Percentiles rank a stretch among this genome's conserved stretches.
phyloP scores from a whole-genome alignment of 805 yeast species.

The Metschnikowia baotianmanensis region DNA sequence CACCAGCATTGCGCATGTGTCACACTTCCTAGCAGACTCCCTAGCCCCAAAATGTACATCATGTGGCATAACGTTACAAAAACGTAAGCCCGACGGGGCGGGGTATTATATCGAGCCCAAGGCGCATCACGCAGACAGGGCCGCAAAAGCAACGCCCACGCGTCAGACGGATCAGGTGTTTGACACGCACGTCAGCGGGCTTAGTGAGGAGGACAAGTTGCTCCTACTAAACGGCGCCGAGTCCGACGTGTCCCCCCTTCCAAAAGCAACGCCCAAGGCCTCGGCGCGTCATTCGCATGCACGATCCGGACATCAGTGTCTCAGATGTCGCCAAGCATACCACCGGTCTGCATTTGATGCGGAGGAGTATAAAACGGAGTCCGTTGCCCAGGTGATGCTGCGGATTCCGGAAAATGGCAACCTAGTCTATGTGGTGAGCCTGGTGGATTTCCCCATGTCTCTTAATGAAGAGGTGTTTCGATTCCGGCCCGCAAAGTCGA shows the following conservation, averaged over 20 bases:
- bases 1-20: conserved; percentile 10
- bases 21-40: conserved; percentile 15
- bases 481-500: conserved; percentile 30
- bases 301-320: conserved; percentile 37
- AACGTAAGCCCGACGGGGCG: conserved; percentile 26
- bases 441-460: conserved; percentile 71
- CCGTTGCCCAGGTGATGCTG: conserved; percentile 20
- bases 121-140: not conserved
- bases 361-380: conserved; percentile 27
- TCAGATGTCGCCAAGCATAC: conserved; percentile 54
- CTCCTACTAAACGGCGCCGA: conserved; percentile 24
- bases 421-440: conserved; percentile 60
- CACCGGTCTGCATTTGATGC: conserved; percentile 40
- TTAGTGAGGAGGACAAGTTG: conserved; percentile 27
- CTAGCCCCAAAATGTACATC: conserved; percentile 42
- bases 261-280: not conserved
- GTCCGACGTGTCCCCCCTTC: not conserved
- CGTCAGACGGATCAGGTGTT: conserved; percentile 27
- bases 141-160: not conserved
- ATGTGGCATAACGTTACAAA: conserved; percentile 58
- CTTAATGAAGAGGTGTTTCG: conserved; percentile 37
- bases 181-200: conserved; percentile 16
- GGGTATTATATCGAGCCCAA: conserved; percentile 42
- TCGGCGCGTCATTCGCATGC: not conserved
- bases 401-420: conserved; percentile 45